A percentile compares a stretch with the other conserved stretches of the same genome.
Evolutionary conservation across 306 rosid genomes (phyloP).

Genomic region (Vicia sativa): DNA sequence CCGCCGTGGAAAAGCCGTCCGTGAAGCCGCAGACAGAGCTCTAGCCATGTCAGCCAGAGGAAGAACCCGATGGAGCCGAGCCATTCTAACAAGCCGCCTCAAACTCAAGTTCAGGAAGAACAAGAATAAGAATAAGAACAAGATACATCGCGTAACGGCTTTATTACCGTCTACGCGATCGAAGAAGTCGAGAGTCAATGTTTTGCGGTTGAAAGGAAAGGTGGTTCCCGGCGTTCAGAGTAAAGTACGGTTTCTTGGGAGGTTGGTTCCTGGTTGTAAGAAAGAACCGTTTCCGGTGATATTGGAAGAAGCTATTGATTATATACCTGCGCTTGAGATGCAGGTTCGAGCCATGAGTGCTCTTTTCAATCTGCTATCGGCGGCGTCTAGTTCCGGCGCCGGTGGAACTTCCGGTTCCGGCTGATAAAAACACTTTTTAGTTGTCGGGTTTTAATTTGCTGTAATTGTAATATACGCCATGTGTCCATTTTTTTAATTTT

Average conservation of each 20-base stretch:
- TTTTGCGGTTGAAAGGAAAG: slow-evolving; percentile 72
- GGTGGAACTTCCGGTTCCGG: slow-evolving; percentile 15
- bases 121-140: slow-evolving; percentile 2
- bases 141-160: slow-evolving; percentile 45
- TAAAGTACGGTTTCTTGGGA: slow-evolving; percentile 73
- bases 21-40: slow-evolving; percentile 82
- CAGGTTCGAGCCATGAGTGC: slow-evolving; percentile 87
- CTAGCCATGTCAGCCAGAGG: slow-evolving; percentile 85
- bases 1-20: slow-evolving; percentile 66
- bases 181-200: slow-evolving; percentile 62
- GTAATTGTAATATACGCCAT: slow-evolving; percentile 30
- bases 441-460: slow-evolving; percentile 2
- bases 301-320: slow-evolving; percentile 86
- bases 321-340: slow-evolving; percentile 93
- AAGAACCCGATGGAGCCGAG: slow-evolving; percentile 89
- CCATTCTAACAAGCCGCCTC: slow-evolving; percentile 68
- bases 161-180: slow-evolving; percentile 32
- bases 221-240: slow-evolving; percentile 69
- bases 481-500: slow-evolving; percentile 32
- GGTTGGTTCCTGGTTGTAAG: slow-evolving; percentile 94
- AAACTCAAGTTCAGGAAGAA: slow-evolving; percentile 71
- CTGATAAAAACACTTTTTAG: slow-evolving; percentile 35
- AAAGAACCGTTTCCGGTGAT: slow-evolving; percentile 83
- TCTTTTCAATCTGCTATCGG: slow-evolving; percentile 63
- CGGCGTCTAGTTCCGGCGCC: slow-evolving; percentile 36